Conservation (phyloP, 176 grass and related monocot species). For the Phragmites australis region DNA sequence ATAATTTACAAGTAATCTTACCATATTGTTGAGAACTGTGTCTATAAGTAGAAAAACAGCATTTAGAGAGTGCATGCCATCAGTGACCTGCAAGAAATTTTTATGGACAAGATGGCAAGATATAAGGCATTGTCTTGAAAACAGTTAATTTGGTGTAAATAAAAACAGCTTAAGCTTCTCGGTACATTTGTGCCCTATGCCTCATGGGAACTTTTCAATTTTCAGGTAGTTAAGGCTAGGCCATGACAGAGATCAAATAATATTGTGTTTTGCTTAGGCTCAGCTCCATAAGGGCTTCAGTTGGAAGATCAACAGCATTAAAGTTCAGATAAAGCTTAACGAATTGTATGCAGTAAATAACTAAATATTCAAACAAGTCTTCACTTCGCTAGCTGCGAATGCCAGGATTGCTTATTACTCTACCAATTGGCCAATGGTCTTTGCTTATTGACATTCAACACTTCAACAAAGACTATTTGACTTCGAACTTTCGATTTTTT, state of each 20-base stretch:
- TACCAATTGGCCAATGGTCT: not conserved
- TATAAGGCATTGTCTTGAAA: conserved; percentile 17
- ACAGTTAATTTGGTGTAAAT: not conserved
- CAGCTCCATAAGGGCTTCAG: not conserved
- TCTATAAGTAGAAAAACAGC: conserved; percentile 74
- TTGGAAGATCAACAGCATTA: not conserved
- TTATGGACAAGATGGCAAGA: not conserved
- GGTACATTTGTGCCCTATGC: not conserved
- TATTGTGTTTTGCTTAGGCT: not conserved
- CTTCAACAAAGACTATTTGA: not conserved
- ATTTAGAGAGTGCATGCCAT: conserved; percentile 88
- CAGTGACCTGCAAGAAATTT: conserved; percentile 54
- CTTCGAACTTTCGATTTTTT: not conserved
- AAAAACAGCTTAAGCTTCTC: not conserved
- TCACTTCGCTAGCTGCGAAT: too few relatives aligned
- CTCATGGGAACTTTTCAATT: not conserved
- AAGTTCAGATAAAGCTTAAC: too few relatives aligned
- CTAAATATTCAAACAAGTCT: too few relatives aligned
- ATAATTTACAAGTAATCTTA: conserved; percentile 41
- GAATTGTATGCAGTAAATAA: too few relatives aligned
- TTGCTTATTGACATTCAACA: not conserved
- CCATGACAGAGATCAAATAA: not conserved
- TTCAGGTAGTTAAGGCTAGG: conserved; percentile 6
- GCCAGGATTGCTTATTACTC: not conserved
- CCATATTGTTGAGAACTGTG: conserved; percentile 79